Evolutionary conservation across 1,139 yeast species (phyloP).

Genomic region (Zhuliangozyma parablackwelliae): DNA sequence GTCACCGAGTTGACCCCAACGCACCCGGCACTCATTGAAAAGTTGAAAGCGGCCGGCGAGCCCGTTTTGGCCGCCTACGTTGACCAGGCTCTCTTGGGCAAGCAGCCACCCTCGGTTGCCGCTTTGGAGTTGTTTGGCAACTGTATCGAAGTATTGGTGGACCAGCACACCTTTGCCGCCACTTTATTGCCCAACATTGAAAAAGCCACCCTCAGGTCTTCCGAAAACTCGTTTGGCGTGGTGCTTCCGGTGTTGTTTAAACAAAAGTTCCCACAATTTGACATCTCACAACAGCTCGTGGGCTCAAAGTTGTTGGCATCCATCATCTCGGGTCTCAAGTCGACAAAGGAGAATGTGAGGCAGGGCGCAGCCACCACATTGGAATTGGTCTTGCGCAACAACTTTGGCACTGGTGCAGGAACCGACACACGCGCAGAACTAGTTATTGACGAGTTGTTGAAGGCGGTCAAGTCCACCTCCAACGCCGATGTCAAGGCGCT

Average conservation of each 20-base stretch:
- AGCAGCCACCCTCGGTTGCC: conserved; percentile 27
- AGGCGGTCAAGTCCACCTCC: conserved; percentile 56
- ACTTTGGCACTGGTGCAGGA: conserved; percentile 7
- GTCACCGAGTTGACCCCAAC: conserved; percentile 34
- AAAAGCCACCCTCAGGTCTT: conserved; percentile 75
- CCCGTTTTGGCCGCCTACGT: conserved; percentile 15
- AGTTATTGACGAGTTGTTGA: conserved; percentile 50
- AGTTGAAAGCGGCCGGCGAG: conserved; percentile 13
- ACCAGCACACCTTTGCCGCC: conserved; percentile 36
- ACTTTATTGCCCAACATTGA: conserved; percentile 60
- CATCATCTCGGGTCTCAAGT: conserved; percentile 62
- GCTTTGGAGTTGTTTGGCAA: conserved; percentile 27
- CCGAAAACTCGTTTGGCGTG: conserved; percentile 62
- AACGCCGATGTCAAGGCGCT: conserved; percentile 62
- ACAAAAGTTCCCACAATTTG: conserved; percentile 18
- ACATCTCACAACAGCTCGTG: background rate
- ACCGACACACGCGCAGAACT: conserved; percentile 13
- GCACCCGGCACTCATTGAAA: conserved; percentile 33
- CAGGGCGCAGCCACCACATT: conserved; percentile 47
- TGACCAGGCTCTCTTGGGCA: conserved; percentile 43
- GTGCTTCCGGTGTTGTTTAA: conserved; percentile 48
- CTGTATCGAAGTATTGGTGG: conserved; percentile 41
- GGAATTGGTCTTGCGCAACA: conserved; percentile 16
- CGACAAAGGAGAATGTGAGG: conserved; percentile 66
- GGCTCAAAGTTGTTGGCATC: conserved; percentile 50